These are phyloP conservation scores for Talaromyces verruculosus DNA, from an alignment of 2,329 filamentous ascomycete genomes.

Conservation along the genomic window DNA sequence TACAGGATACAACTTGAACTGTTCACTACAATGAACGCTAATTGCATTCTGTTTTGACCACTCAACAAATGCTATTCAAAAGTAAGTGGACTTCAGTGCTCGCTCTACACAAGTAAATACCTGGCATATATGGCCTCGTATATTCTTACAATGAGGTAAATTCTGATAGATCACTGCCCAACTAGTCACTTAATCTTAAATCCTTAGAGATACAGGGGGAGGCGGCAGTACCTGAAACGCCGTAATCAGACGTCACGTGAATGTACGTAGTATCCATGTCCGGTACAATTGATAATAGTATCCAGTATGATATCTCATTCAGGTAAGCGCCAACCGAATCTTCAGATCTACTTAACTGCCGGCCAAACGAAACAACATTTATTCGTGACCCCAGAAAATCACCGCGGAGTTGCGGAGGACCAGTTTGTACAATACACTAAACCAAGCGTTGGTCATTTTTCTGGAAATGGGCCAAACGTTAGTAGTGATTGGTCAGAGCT, in stretches of 20 bases:
- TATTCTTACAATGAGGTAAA: not conserved
- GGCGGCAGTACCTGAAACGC: not conserved
- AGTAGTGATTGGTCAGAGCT: not conserved
- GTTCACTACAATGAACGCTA: not conserved
- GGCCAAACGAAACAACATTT: not conserved
- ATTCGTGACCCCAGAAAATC: not conserved
- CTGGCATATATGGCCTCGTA: not conserved
- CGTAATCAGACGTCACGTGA: not conserved
- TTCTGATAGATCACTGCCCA: not conserved
- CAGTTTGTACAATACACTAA: not conserved
- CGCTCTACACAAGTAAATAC: not conserved
- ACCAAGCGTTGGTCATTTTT: not conserved
- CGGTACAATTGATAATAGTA: too few relatives aligned
- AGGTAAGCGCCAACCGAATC: not conserved
- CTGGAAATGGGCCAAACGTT: not conserved
- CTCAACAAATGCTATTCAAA: not conserved
- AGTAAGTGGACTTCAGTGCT: not conserved
- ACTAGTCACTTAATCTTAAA: not conserved
- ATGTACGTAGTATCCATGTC: not conserved
- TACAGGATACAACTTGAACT: not conserved
- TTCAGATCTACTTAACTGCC: not conserved
- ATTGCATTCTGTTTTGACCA: not conserved
- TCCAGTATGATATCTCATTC: not conserved
- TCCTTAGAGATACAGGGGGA: not conserved
- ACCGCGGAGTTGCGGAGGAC: slow-evolving; percentile 11